Evolutionary conservation across 164 flowering plant genomes (phyloP), one percentile per base, ranked within the genome.

Genomic region (Berberis thunbergii): DNA sequence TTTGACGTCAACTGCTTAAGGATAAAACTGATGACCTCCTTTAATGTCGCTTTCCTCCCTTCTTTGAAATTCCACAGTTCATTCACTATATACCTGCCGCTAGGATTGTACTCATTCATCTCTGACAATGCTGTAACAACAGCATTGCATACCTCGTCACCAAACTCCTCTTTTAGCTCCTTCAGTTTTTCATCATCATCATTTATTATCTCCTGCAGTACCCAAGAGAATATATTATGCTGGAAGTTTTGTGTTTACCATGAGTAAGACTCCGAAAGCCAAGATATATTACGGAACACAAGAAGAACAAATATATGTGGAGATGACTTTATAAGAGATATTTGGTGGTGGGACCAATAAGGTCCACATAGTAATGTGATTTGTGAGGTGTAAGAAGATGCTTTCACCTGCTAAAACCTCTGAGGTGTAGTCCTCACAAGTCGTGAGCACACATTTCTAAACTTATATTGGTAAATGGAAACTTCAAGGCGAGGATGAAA

Each of bases 71-170:
- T 26, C 26, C 26, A 26, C 26, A 26, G 26, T 26, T 26, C 26
- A 26, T 26, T 26, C 26, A 26, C 26, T 26, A 26, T 26, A 26
- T 26, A 26, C 26, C 26, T 26, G 26, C 26, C 26, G 26, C 26
- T 26, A 26, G 26, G 26, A 26, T 26, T 26, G 26, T 26, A 26
- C 26, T 73, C 76, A 41, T 73, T 66, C 4, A 69, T 45, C 55
- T 73, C 76, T 61, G 66, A 6, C 41, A 73, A 62, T 13, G 76
- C 76, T 48, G 64, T 65, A 9, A 63, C 44, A 26, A 69, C 72
- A 46, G 70, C 70, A 7, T 58, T 54, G 58, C 59, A 66, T 1
- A 59, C 64, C 53, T 26, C 70, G n/a, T 66, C 62, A 8, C 72
- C 76, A 62, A 66, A 66, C 43, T 52, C 46, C 26, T 44, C 26